Conservation (phyloP, 2,329 filamentous ascomycete genomes). For the Penicillium oxalicum region DNA sequence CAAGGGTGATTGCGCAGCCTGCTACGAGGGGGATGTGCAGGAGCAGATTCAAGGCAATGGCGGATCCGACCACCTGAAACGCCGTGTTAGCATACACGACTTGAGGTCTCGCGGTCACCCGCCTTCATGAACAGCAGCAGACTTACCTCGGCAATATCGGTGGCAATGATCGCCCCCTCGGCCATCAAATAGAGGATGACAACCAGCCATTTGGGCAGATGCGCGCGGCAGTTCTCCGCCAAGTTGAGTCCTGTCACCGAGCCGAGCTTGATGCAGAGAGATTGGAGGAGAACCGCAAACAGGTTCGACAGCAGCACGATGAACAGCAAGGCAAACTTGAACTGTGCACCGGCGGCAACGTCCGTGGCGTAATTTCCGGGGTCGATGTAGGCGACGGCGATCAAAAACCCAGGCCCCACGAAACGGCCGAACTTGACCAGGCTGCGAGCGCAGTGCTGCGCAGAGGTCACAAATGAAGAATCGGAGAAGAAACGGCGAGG, state of each 20-base stretch:
- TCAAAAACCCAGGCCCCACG: slow-evolving; percentile 44
- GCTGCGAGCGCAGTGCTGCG: slow-evolving; percentile 21
- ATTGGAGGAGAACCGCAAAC: slow-evolving; percentile 45
- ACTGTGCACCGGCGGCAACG: slow-evolving; percentile 43
- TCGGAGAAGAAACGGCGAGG: slow-evolving; percentile 26
- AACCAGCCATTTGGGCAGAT: slow-evolving; percentile 61
- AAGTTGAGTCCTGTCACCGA: slow-evolving; percentile 64
- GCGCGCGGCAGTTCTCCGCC: slow-evolving; percentile 59
- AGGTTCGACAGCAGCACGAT: slow-evolving; percentile 45
- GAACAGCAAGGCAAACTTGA: slow-evolving; percentile 42
- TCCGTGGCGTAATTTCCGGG: slow-evolving; percentile 48
- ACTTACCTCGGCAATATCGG: slow-evolving; percentile 61
- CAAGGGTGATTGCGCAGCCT: slow-evolving; percentile 52
- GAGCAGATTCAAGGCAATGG: slow-evolving; percentile 52
- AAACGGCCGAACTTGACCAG: slow-evolving; percentile 40
- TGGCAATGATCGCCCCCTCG: slow-evolving; percentile 64
- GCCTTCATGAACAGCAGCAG: too few relatives aligned
- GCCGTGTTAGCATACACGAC: not conserved
- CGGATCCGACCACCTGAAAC: slow-evolving; percentile 50
- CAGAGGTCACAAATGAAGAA: slow-evolving; percentile 11
- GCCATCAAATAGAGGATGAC: slow-evolving; percentile 57
- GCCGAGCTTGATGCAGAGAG: slow-evolving; percentile 55
- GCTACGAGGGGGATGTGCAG: slow-evolving; percentile 50
- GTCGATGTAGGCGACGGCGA: slow-evolving; percentile 47
- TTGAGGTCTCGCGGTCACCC: not conserved